Conservation (phyloP, 1,284 basidiomycete species). For the Pterula multifida region DNA sequence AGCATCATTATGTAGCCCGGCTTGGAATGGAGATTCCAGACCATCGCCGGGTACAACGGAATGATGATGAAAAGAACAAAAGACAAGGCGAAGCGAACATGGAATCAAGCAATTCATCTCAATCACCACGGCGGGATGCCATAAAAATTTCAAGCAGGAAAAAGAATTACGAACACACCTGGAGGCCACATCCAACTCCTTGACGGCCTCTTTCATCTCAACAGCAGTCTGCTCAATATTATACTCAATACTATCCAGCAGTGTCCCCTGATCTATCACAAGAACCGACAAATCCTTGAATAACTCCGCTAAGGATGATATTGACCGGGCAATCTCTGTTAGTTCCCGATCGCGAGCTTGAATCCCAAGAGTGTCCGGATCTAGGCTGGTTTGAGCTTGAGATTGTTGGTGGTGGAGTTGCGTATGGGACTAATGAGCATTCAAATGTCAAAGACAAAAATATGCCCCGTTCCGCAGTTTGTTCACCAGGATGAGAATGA, state of each 20-base stretch:
- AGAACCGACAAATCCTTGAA: constrained; percentile 91
- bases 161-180: constrained; percentile 33
- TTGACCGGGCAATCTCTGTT: constrained; percentile 85
- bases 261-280: constrained; percentile 96
- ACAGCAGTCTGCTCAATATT: constrained; percentile 90
- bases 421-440: not conserved
- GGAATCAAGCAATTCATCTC: not conserved
- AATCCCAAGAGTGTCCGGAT: constrained; percentile 35
- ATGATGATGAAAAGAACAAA: too few relatives aligned
- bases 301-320: constrained; percentile 83
- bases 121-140: not conserved
- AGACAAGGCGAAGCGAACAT: constrained; percentile 1
- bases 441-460: not conserved
- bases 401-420: constrained; percentile 3
- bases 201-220: constrained; percentile 74
- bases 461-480: too few relatives aligned
- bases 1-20: too few relatives aligned
- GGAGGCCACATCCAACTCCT: constrained; percentile 76
- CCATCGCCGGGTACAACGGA: not conserved
- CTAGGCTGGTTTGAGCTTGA: constrained; percentile 22
- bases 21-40: too few relatives aligned
- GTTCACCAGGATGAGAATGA: too few relatives aligned
- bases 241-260: constrained; percentile 94
- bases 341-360: constrained; percentile 70
- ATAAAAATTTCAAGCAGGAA: not conserved